Conservation (phyloP, 1,284 basidiomycete species). For the Apiotrichum brassicae region DNA sequence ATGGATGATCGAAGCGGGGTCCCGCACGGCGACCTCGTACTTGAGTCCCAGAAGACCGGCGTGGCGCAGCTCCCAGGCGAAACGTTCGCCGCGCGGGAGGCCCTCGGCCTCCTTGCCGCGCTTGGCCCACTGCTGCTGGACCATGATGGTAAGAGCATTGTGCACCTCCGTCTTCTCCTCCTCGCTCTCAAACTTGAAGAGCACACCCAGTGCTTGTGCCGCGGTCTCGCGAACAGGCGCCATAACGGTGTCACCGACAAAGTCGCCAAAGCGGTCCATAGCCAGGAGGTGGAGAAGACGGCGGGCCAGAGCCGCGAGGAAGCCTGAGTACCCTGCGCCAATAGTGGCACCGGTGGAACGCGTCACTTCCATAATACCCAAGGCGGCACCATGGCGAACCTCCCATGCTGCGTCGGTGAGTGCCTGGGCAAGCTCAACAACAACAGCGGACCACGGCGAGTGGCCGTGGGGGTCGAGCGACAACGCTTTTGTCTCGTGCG, state of each 20-base stretch:
- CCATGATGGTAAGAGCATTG: slow-evolving; percentile 82
- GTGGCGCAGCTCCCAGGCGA: slow-evolving; percentile 96
- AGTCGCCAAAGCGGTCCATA: slow-evolving; percentile 96
- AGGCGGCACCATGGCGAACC: slow-evolving; percentile 85
- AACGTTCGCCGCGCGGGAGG: slow-evolving; percentile 48
- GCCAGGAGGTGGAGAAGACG: slow-evolving; percentile 85
- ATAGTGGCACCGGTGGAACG: slow-evolving; percentile 77
- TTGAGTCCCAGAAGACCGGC: slow-evolving; percentile 94
- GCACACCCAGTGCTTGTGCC: slow-evolving; percentile 85
- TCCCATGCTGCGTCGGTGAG: slow-evolving; percentile 87
- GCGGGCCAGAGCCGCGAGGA: slow-evolving; percentile 59
- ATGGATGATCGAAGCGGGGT: slow-evolving; percentile 48
- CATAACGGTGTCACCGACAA: slow-evolving; percentile 91
- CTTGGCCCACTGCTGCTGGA: slow-evolving; percentile 66
- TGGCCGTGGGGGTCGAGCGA: slow-evolving; percentile 51
- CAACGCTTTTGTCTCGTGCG: slow-evolving; percentile 20
- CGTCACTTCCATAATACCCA: slow-evolving; percentile 83
- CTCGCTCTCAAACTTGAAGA: slow-evolving; percentile 77
- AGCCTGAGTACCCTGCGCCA: slow-evolving; percentile 62
- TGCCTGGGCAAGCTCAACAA: slow-evolving; percentile 74
- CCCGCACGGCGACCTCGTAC: slow-evolving; percentile 89
- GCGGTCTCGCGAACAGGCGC: slow-evolving; percentile 96
- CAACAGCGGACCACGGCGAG: slow-evolving; percentile 86
- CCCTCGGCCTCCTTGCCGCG: slow-evolving; percentile 46
- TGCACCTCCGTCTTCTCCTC: slow-evolving; percentile 74